These are phyloP conservation scores for Ogataea ganodermae DNA, from an alignment of 805 yeast species.

Conservation along the genomic window DNA sequence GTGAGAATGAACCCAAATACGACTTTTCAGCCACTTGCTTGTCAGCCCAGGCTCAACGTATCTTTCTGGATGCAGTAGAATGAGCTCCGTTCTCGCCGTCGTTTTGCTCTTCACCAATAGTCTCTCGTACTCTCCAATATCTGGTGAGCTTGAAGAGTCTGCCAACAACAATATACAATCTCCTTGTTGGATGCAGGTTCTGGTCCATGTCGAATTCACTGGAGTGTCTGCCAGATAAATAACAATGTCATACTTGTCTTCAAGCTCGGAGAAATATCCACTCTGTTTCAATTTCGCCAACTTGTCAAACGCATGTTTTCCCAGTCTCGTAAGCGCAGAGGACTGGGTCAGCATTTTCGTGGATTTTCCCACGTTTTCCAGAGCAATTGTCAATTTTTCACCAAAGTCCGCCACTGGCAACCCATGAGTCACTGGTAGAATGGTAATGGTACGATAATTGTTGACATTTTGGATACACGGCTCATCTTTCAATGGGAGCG, in stretches of 20 bases:
- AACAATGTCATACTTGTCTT: slow-evolving; percentile 85
- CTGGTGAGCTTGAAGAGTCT: slow-evolving; percentile 72
- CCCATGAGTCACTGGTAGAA: slow-evolving; percentile 76
- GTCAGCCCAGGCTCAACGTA: slow-evolving; percentile 85
- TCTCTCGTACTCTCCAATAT: slow-evolving; percentile 84
- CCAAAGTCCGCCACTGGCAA: slow-evolving; percentile 91
- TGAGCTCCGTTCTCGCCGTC: slow-evolving; percentile 84
- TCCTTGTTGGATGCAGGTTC: slow-evolving; percentile 90
- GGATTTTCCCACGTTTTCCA: slow-evolving; percentile 67
- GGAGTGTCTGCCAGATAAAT: slow-evolving; percentile 87
- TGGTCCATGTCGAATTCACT: slow-evolving; percentile 83
- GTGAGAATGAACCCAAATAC: slow-evolving; percentile 91
- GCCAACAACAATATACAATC: slow-evolving; percentile 91
- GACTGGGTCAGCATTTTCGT: slow-evolving; percentile 85
- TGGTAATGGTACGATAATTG: slow-evolving; percentile 78
- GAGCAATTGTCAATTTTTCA: slow-evolving; percentile 64
- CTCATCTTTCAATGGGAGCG: slow-evolving; percentile 37
- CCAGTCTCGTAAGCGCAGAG: slow-evolving; percentile 74
- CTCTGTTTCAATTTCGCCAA: slow-evolving; percentile 81
- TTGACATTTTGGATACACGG: slow-evolving; percentile 38
- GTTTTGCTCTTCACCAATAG: slow-evolving; percentile 73
- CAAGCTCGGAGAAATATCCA: slow-evolving; percentile 88
- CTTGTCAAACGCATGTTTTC: slow-evolving; percentile 90
- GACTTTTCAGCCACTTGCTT: slow-evolving; percentile 75
- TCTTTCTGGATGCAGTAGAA: slow-evolving; percentile 80